Percentiles rank a stretch among this genome's conserved stretches.
Evolutionary conservation across 2,329 filamentous ascomycete species (phyloP).

Genomic region (Apiospora hydei): DNA sequence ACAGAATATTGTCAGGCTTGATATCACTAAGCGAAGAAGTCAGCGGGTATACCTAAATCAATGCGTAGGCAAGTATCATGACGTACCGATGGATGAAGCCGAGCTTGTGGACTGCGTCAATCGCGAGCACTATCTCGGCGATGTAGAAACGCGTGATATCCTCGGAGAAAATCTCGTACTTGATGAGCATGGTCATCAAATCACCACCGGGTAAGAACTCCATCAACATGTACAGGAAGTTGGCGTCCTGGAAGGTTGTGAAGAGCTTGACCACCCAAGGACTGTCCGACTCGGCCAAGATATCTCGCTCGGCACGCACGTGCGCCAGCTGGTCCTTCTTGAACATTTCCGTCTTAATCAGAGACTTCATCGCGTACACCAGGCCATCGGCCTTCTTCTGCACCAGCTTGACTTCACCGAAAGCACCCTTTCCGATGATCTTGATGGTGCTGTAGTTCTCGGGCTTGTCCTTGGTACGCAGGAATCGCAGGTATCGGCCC

Average conservation of each 20-base stretch:
- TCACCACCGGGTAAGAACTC: slow-evolving; percentile 98
- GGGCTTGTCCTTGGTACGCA: slow-evolving; percentile 90
- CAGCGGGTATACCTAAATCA: background rate
- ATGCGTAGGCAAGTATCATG: background rate
- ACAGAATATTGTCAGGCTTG: slow-evolving; percentile 97
- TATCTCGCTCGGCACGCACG: slow-evolving; percentile 96
- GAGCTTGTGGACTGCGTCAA: slow-evolving; percentile 96
- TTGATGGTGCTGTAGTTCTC: slow-evolving; percentile 97
- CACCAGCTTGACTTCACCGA: slow-evolving; percentile 97
- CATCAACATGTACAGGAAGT: slow-evolving; percentile 99
- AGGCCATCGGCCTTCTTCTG: slow-evolving; percentile 96
- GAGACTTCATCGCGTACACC: slow-evolving; percentile 97
- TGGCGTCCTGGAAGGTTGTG: slow-evolving; percentile 95
- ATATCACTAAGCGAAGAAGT: slow-evolving; percentile 73
- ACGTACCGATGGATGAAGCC: slow-evolving; percentile 96
- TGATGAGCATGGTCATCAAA: slow-evolving; percentile 99
- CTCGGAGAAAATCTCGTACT: slow-evolving; percentile 99
- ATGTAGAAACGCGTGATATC: slow-evolving; percentile 99
- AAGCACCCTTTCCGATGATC: slow-evolving; percentile 98
- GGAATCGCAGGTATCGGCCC: slow-evolving; percentile 90
- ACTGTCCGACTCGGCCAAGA: slow-evolving; percentile 97
- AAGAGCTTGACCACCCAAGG: slow-evolving; percentile 99
- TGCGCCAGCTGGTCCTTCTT: slow-evolving; percentile 98
- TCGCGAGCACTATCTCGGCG: slow-evolving; percentile 97
- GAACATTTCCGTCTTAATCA: slow-evolving; percentile 99